These are phyloP conservation scores for Heterococcus sp. DNA, from an alignment of 108 stramenopile genomes.

Conservation along the genomic window DNA sequence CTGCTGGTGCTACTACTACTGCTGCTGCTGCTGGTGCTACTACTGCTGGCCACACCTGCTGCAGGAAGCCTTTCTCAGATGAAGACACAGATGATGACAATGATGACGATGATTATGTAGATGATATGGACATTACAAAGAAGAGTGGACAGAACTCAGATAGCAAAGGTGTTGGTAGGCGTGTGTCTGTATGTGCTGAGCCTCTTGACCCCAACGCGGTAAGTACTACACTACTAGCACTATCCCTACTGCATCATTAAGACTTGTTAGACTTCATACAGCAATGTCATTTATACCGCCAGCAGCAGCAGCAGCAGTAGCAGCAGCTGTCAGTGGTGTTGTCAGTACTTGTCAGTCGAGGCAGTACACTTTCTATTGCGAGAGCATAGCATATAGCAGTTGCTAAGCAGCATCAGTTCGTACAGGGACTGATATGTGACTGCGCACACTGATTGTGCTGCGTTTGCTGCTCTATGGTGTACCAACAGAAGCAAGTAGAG, in stretches of 20 bases:
- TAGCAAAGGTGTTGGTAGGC: slow-evolving; percentile 37
- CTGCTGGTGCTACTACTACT: background rate
- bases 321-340: too few species aligned
- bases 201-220: slow-evolving; percentile 50
- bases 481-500: slow-evolving; percentile 31
- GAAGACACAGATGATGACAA: slow-evolving; percentile 56
- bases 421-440: too few species aligned
- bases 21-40: background rate
- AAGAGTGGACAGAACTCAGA: background rate
- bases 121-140: slow-evolving; percentile 45
- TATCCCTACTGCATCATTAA: too few species aligned
- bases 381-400: too few species aligned
- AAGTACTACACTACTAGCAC: slow-evolving; percentile 19
- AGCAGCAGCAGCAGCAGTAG: too few species aligned
- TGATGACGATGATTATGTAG: slow-evolving; percentile 54
- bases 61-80: slow-evolving; percentile 6
- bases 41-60: background rate
- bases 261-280: too few species aligned
- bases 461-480: too few species aligned
- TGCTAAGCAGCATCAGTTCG: too few species aligned
- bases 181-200: slow-evolving; percentile 60
- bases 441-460: too few species aligned
- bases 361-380: too few species aligned
- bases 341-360: too few species aligned
- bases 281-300: too few species aligned